Evolutionary conservation across 495 filamentous ascomycete genomes (phyloP).

Genomic region (Monascus purpureus): DNA sequence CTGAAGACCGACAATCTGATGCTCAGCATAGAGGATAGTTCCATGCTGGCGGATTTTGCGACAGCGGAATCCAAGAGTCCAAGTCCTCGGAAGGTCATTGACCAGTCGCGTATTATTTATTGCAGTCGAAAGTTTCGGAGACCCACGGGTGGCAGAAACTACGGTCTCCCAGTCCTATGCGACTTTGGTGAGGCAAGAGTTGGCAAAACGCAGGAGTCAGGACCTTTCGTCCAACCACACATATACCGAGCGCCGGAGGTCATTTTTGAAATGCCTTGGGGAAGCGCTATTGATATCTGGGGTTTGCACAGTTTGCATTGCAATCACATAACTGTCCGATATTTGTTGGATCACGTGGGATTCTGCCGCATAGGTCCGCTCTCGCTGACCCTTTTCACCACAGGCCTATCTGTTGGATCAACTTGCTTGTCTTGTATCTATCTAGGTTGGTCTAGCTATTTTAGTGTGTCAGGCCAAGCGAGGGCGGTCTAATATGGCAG

Average conservation of each 20-base stretch:
- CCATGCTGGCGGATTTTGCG: slow-evolving; percentile 16
- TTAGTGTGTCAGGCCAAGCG: too few species aligned
- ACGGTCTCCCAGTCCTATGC: slow-evolving; percentile 14
- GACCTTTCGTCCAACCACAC: slow-evolving; percentile 21
- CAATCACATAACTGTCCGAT: too few species aligned
- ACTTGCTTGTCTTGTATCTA: too few species aligned
- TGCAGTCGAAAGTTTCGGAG: slow-evolving; percentile 9
- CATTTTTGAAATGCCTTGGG: slow-evolving; percentile 27
- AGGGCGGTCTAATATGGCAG: too few species aligned
- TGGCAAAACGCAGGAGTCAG: slow-evolving; percentile 12
- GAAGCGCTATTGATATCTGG: slow-evolving; percentile 28
- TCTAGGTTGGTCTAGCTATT: too few species aligned
- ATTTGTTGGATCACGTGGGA: too few species aligned
- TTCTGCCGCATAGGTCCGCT: too few species aligned
- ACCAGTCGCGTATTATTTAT: slow-evolving; percentile 13
- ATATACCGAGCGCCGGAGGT: slow-evolving; percentile 32
- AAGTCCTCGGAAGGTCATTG: slow-evolving; percentile 12
- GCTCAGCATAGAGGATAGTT: slow-evolving; percentile 14
- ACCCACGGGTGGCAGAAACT: slow-evolving; percentile 5
- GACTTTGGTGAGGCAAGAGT: slow-evolving; percentile 19
- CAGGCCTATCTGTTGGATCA: too few species aligned
- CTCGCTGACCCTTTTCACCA: too few species aligned
- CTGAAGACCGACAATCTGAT: slow-evolving; percentile 18
- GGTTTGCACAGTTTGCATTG: too few species aligned
- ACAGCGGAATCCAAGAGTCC: slow-evolving; percentile 10